A percentile compares a stretch with the other conserved stretches of the same genome.
Evolutionary conservation across 805 yeast genomes (phyloP).

Genomic region (Kuraishia piskuri): DNA sequence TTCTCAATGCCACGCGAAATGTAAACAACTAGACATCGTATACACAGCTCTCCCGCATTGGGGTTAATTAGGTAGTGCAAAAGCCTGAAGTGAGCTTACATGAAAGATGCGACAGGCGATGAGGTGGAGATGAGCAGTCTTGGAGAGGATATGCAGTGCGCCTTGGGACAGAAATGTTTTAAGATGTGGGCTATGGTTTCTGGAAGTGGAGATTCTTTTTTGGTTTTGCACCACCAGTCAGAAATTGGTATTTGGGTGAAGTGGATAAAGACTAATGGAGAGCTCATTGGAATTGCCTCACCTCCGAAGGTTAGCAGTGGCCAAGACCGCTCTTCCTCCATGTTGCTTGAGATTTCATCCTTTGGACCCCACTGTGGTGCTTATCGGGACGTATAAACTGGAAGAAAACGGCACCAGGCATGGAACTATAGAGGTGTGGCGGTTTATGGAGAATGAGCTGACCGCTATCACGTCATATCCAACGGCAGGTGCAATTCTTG

Average conservation of each 20-base stretch:
- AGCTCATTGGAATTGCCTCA: not conserved
- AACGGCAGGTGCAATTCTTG: slow-evolving; percentile 59
- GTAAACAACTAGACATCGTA: not conserved
- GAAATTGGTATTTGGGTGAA: too few relatives aligned
- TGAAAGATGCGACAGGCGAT: not conserved
- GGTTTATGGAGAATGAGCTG: slow-evolving; percentile 10
- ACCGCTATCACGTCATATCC: not conserved
- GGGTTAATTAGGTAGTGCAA: not conserved
- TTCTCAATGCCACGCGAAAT: not conserved
- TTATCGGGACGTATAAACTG: slow-evolving; percentile 78
- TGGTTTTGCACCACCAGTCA: too few relatives aligned
- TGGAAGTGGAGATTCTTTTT: too few relatives aligned
- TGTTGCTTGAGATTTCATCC: slow-evolving; percentile 68
- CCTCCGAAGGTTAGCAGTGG: not conserved
- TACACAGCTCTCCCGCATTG: not conserved
- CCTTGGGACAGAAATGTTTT: too few relatives aligned
- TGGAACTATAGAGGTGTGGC: slow-evolving; percentile 49
- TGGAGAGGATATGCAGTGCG: too few relatives aligned
- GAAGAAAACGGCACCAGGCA: slow-evolving; percentile 50
- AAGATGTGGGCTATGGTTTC: too few relatives aligned
- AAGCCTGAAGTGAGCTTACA: not conserved
- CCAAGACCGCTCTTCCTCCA: slow-evolving; percentile 45
- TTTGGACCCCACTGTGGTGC: slow-evolving; percentile 31
- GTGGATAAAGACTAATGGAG: too few relatives aligned
- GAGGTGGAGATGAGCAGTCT: not conserved